phyloP scores from a whole-genome alignment of 2,329 filamentous ascomycete species.

The Albophoma yamanashiensis region DNA sequence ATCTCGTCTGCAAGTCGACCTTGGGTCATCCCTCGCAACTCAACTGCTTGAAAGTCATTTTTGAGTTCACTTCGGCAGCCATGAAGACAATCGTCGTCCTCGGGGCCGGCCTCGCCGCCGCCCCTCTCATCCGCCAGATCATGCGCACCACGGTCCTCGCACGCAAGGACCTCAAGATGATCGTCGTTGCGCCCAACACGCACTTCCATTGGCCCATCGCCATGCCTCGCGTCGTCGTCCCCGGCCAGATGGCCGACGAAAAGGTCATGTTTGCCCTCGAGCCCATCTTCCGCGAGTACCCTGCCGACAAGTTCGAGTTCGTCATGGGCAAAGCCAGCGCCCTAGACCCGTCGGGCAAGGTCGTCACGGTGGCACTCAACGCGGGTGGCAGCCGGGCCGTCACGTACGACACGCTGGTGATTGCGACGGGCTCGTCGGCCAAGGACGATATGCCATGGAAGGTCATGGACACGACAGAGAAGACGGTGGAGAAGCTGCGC shows the following conservation, averaged over 20 bases:
- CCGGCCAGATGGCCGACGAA: slow-evolving; percentile 32
- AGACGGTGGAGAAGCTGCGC: slow-evolving; percentile 28
- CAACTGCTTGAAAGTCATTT: neutral
- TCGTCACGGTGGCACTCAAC: slow-evolving; percentile 27
- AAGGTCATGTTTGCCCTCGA: slow-evolving; percentile 22
- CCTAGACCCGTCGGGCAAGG: slow-evolving; percentile 29
- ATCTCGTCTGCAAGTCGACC: neutral
- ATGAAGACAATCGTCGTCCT: slow-evolving; percentile 36
- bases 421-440: slow-evolving; percentile 42
- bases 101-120: slow-evolving; percentile 34
- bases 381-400: slow-evolving; percentile 24
- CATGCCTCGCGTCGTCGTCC: slow-evolving; percentile 34
- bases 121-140: slow-evolving; percentile 39
- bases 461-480: slow-evolving; percentile 26
- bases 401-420: slow-evolving; percentile 39
- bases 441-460: slow-evolving; percentile 39
- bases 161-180: slow-evolving; percentile 28
- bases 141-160: slow-evolving; percentile 31
- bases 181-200: slow-evolving; percentile 35
- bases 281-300: slow-evolving; percentile 37
- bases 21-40: neutral
- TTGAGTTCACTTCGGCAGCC: neutral
- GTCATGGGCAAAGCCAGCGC: slow-evolving; percentile 35
- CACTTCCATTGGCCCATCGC: slow-evolving; percentile 40
- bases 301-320: slow-evolving; percentile 37